phyloP scores from a whole-genome alignment of 2,329 filamentous ascomycete genomes.

The Tetracladium maxilliforme region DNA sequence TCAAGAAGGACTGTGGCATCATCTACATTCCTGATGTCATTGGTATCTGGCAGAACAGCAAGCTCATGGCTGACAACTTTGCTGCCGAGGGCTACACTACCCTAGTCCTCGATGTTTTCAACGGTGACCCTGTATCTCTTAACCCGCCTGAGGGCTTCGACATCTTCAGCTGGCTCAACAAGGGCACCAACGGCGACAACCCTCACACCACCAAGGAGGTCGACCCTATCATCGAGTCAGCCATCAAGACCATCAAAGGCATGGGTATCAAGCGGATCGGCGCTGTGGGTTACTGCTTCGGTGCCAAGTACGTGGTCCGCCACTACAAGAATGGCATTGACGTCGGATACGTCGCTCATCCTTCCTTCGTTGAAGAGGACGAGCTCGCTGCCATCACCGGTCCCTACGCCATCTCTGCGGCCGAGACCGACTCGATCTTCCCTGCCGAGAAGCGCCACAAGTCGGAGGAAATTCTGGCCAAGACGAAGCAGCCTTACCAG shows the following conservation, averaged over 20 bases:
- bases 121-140: constrained; percentile 44
- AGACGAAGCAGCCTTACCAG: constrained; percentile 42
- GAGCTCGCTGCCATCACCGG: constrained; percentile 53
- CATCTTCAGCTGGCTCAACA: constrained; percentile 9
- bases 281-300: constrained; percentile 57
- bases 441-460: constrained; percentile 46
- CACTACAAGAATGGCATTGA: constrained; percentile 47
- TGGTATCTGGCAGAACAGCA: constrained; percentile 31
- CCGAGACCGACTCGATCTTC: constrained; percentile 53
- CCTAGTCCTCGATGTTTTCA: constrained; percentile 42
- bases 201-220: constrained; percentile 12
- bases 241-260: no score
- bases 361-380: constrained; percentile 55
- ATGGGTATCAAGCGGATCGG: constrained; percentile 41
- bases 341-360: constrained; percentile 62
- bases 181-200: constrained; percentile 14
- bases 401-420: constrained; percentile 52
- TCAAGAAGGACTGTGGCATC: constrained; percentile 15
- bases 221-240: no score
- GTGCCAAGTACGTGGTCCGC: constrained; percentile 56
- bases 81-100: constrained; percentile 59
- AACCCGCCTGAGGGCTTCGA: no score
- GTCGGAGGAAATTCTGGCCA: constrained; percentile 46
- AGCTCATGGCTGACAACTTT: constrained; percentile 60
- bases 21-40: constrained; percentile 15